Percentiles rank a stretch among this genome's conserved stretches.
Evolutionary conservation across 768 basidiomycete genomes (phyloP).

Genomic region (Boletus sensibilis): DNA sequence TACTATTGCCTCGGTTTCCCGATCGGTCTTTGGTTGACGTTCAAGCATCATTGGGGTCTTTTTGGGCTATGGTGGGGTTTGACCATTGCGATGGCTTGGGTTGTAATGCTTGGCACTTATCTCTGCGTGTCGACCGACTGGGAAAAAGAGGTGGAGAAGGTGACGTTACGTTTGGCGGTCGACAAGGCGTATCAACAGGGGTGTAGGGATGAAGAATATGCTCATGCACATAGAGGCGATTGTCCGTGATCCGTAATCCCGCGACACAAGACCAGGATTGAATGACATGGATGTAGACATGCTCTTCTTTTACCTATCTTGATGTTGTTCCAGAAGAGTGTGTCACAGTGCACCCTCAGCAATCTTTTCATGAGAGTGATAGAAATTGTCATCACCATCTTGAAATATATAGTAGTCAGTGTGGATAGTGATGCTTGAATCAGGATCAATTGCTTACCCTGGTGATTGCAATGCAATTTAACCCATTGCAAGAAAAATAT

Average conservation of each 20-base stretch:
- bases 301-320: neutral
- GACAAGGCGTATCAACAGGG: conserved; percentile 33
- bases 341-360: too few species aligned
- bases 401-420: too few species aligned
- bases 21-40: conserved; percentile 75
- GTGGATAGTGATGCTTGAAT: too few species aligned
- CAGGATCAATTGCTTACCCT: too few species aligned
- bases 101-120: conserved; percentile 22
- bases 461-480: too few species aligned
- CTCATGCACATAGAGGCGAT: neutral
- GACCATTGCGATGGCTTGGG: conserved; percentile 42
- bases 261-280: neutral
- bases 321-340: too few species aligned
- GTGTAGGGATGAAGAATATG: neutral
- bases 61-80: conserved; percentile 86
- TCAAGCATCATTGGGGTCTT: conserved; percentile 57
- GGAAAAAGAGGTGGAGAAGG: conserved; percentile 66
- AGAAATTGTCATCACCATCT: too few species aligned
- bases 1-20: conserved; percentile 86
- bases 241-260: neutral
- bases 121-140: conserved; percentile 65
- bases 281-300: neutral
- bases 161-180: conserved; percentile 48
- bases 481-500: too few species aligned
- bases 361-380: too few species aligned